Percentiles rank a stretch among this genome's conserved stretches.
Evolutionary conservation across 148 eudicot species (phyloP).

Genomic region (Dianthus caryophyllus): DNA sequence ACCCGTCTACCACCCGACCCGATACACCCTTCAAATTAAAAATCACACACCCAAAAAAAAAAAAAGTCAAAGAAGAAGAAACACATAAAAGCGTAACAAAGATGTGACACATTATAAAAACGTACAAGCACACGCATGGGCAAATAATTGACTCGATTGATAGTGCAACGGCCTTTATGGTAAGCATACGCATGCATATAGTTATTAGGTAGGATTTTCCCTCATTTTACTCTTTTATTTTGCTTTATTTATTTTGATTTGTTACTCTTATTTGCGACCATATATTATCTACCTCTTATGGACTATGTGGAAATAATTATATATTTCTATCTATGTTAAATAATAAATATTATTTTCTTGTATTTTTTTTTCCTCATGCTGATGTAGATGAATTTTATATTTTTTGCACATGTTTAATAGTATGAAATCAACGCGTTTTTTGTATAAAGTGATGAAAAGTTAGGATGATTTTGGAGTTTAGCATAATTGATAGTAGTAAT

Average conservation of each 20-base stretch:
- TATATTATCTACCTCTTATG: not conserved
- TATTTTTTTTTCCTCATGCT: not conserved
- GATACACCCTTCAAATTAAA: too few relatives aligned
- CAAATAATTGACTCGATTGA: constrained; percentile 1
- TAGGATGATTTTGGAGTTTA: too few relatives aligned
- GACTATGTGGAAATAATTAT: not conserved
- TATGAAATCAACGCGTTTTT: too few relatives aligned
- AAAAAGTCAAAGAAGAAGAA: too few relatives aligned
- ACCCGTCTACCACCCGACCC: too few relatives aligned
- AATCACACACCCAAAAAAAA: too few relatives aligned
- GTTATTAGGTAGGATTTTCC: constrained; percentile 22
- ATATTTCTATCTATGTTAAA: not conserved
- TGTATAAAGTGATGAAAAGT: too few relatives aligned
- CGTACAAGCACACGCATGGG: not conserved
- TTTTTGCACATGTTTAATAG: too few relatives aligned
- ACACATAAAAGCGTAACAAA: not conserved
- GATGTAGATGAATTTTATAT: not conserved
- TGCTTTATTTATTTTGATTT: not conserved
- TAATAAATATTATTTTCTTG: not conserved
- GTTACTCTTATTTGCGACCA: constrained; percentile 8
- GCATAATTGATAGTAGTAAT: too few relatives aligned
- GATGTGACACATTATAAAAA: not conserved
- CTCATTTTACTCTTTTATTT: constrained; percentile 15
- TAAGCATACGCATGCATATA: constrained; percentile 1
- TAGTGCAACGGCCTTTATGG: not conserved